Evolutionary conservation across 139 green algal genomes (phyloP).

Genomic region (Choricystis sp.): DNA sequence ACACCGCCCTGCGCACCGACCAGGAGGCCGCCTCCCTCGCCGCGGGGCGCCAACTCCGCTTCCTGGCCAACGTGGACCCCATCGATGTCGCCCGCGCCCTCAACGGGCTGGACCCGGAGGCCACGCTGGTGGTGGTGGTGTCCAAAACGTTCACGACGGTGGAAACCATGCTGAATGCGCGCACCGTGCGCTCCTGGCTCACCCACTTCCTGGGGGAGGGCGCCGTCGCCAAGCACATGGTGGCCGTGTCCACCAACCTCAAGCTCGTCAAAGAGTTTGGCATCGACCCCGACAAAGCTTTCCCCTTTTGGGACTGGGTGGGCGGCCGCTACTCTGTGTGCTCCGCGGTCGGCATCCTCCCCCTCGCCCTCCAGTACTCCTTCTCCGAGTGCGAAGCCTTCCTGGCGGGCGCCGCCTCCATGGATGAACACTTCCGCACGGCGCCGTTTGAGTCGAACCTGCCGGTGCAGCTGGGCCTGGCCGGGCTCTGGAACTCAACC

Average conservation of each 20-base stretch:
- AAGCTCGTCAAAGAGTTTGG: conserved; percentile 97
- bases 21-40: conserved; percentile 17
- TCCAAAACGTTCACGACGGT: conserved; percentile 99
- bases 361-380: conserved; percentile 89
- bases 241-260: conserved; percentile 96
- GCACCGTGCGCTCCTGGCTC: conserved; percentile 82
- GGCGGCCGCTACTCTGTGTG: conserved; percentile 92
- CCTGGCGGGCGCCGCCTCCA: conserved; percentile 63
- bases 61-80: conserved; percentile 98
- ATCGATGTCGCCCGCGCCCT: conserved; percentile 90
- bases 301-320: conserved; percentile 99
- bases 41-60: conserved; percentile 63
- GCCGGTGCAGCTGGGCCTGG: conserved; percentile 87
- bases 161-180: conserved; percentile 98
- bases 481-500: conserved; percentile 85
- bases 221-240: conserved; percentile 94
- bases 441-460: conserved; percentile 84
- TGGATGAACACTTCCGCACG: conserved; percentile 84
- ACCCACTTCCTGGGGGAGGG: conserved; percentile 49
- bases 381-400: conserved; percentile 73
- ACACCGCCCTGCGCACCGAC: conserved; percentile 80
- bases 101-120: conserved; percentile 61
- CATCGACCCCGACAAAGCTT: conserved; percentile 92
- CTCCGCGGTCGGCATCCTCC: conserved; percentile 89
- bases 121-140: conserved; percentile 90